Conservation (phyloP, 2,329 filamentous ascomycete genomes). For the Phoma sp. region DNA sequence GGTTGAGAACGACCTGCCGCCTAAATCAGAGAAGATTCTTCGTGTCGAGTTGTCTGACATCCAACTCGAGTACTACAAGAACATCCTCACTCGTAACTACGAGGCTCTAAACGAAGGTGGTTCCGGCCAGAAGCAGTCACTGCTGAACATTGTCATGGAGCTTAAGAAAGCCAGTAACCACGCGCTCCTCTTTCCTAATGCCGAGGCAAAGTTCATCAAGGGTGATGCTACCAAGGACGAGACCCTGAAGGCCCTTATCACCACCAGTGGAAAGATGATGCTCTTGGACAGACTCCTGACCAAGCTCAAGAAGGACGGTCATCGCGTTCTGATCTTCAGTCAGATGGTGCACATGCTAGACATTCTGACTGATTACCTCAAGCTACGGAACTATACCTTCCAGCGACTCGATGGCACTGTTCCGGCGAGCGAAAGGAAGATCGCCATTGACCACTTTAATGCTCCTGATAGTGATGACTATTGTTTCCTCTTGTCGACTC, state of each 20-base stretch:
- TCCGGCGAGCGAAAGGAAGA: constrained; percentile 80
- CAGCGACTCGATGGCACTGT: constrained; percentile 96
- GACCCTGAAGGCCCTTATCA: constrained; percentile 88
- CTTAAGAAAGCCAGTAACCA: constrained; percentile 99
- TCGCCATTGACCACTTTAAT: constrained; percentile 98
- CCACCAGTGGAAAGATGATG: constrained; percentile 99
- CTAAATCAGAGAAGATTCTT: constrained; percentile 98
- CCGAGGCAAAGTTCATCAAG: constrained; percentile 85
- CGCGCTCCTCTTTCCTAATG: constrained; percentile 95
- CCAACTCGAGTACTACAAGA: constrained; percentile 98
- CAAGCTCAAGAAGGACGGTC: constrained; percentile 90
- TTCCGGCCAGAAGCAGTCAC: constrained; percentile 89
- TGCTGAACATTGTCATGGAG: constrained; percentile 99
- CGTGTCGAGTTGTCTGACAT: constrained; percentile 96
- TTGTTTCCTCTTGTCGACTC: constrained; percentile 91
- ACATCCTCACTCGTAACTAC: constrained; percentile 96
- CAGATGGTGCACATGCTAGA: constrained; percentile 99
- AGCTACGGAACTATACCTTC: constrained; percentile 90
- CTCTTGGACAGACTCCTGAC: constrained; percentile 91
- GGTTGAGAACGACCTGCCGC: constrained; percentile 93
- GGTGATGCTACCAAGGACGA: constrained; percentile 85
- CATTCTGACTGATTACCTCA: constrained; percentile 91
- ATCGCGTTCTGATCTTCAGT: constrained; percentile 97
- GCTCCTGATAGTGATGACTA: constrained; percentile 96
- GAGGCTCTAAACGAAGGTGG: constrained; percentile 89